These are phyloP conservation scores for Coccinonectria pachysandricola DNA, from an alignment of 2,329 filamentous ascomycete genomes.

Conservation along the genomic window DNA sequence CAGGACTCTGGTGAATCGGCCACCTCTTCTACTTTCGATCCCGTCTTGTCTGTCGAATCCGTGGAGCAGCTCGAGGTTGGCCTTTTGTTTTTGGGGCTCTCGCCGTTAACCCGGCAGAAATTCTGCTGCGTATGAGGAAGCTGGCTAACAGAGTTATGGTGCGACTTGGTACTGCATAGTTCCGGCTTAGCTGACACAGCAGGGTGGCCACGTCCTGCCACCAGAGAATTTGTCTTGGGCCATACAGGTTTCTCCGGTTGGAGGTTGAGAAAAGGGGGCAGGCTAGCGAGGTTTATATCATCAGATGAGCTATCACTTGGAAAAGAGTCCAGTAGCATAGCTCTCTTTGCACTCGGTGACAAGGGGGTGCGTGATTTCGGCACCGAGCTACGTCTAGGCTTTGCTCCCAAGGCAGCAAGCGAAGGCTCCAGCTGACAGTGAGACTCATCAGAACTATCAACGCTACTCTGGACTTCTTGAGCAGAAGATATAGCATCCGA, in stretches of 20 bases:
- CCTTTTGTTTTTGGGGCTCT: background rate
- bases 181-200: conserved; percentile 26
- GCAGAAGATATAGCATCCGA: too few relatives aligned
- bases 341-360: conserved; percentile 20
- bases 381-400: conserved; percentile 5
- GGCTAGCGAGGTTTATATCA: conserved; percentile 19
- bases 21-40: conserved; percentile 1
- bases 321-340: conserved; percentile 22
- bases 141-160: too few relatives aligned
- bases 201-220: conserved; percentile 21
- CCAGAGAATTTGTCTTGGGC: conserved; percentile 17
- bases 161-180: too few relatives aligned
- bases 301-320: conserved; percentile 18
- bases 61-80: background rate
- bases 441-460: too few relatives aligned
- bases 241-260: conserved; percentile 26
- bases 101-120: background rate
- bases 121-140: too few relatives aligned
- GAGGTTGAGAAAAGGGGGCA: conserved; percentile 14
- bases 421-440: conserved; percentile 4
- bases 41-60: background rate
- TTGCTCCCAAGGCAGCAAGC: conserved; percentile 3
- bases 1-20: conserved; percentile 4
- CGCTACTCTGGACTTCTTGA: too few relatives aligned
- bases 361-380: conserved; percentile 6